Base-by-base conservation (phyloP, 2,329 filamentous ascomycete species). In the Rutstroemia sp. region DNA sequence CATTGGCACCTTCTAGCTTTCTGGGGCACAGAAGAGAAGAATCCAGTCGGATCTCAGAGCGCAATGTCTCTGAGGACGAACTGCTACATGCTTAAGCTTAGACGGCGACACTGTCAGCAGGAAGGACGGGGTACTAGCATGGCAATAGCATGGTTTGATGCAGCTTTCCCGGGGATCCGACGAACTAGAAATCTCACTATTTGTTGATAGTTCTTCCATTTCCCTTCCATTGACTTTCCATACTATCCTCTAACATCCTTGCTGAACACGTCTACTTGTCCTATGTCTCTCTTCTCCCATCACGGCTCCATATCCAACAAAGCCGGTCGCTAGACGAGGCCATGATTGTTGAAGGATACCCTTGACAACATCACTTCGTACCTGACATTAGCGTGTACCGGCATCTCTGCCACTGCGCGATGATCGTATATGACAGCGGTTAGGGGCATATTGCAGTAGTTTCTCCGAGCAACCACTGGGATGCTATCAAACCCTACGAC, bases 351-450 rank as follows among this genome's bases (percentile, higher is more conserved):
- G 45, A 39, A 48, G n/a, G n/a, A 42, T 21, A 54, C 36, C 52
- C 52, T 49, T 42, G 52, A 44, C 10, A 44, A 49, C 40, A 40
- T 36, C 17, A 40, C 39, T 57, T 60, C 56, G 60, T 62, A 62
- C 60, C 60, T 62, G 60, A 40, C 60, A 61, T 59, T 62, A 62
- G 56, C 51, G 56, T 46, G 25, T n/a, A 46, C n/a, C 49, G 45
- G 52, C 44, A 48, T 54, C 52, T 42, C 36, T 57, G 46, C 30
- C 19, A 36, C 38, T 45, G 51, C 51, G 51, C 51, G 51, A 57
- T 54, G 56, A 57, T 57, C 56, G 56, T 49, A 40, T 42, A 51
- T 56, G 47, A 55, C 52, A 55, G 56, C 51, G 52, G 40, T 44
- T 51, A 51, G 46, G 53, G 39, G 38, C 53, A 27, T 25, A 38